These are phyloP conservation scores for Leptomonas pyrrhocoris DNA, from an alignment of 208 protist genomes.

Conservation along the genomic window DNA sequence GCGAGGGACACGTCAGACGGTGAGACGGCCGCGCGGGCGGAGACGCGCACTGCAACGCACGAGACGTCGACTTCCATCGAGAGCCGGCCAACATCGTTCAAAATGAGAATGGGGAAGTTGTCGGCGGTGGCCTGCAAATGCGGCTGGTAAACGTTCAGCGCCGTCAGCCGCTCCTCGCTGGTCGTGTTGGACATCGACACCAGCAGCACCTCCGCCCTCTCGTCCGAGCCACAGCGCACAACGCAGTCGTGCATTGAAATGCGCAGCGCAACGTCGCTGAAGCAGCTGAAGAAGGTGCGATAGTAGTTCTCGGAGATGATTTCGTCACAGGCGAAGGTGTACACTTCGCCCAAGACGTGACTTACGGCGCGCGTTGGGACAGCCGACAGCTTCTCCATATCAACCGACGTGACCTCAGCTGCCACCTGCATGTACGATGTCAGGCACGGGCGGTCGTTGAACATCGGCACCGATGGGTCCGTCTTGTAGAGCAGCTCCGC, in stretches of 20 bases:
- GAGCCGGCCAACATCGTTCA: slow-evolving; percentile 20
- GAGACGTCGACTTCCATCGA: slow-evolving; percentile 28
- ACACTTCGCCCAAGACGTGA: slow-evolving; percentile 12
- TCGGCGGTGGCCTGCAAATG: slow-evolving; percentile 14
- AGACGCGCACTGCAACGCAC: slow-evolving; percentile 6
- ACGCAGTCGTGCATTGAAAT: slow-evolving; percentile 40
- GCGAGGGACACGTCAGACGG: slow-evolving; percentile 15
- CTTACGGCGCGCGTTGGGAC: slow-evolving; percentile 23
- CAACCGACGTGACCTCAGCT: slow-evolving; percentile 26
- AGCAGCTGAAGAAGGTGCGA: slow-evolving; percentile 62
- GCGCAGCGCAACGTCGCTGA: slow-evolving; percentile 53
- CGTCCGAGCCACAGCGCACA: slow-evolving; percentile 16
- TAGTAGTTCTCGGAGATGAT: slow-evolving; percentile 51
- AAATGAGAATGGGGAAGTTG: slow-evolving; percentile 30
- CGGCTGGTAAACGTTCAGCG: slow-evolving; percentile 17
- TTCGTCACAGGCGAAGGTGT: slow-evolving; percentile 41
- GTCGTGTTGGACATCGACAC: slow-evolving; percentile 19
- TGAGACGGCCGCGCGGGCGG: slow-evolving; percentile 1
- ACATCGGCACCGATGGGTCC: slow-evolving; percentile 17
- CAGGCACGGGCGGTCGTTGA: slow-evolving; percentile 37
- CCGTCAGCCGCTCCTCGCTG: slow-evolving; percentile 17
- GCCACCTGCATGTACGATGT: slow-evolving; percentile 54
- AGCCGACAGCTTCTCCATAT: slow-evolving; percentile 25
- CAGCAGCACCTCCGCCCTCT: slow-evolving; percentile 15
- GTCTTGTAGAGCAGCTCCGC: slow-evolving; percentile 29